phyloP scores from a whole-genome alignment of 352 stramenopile species.

The Globisporangium echinulatum region DNA sequence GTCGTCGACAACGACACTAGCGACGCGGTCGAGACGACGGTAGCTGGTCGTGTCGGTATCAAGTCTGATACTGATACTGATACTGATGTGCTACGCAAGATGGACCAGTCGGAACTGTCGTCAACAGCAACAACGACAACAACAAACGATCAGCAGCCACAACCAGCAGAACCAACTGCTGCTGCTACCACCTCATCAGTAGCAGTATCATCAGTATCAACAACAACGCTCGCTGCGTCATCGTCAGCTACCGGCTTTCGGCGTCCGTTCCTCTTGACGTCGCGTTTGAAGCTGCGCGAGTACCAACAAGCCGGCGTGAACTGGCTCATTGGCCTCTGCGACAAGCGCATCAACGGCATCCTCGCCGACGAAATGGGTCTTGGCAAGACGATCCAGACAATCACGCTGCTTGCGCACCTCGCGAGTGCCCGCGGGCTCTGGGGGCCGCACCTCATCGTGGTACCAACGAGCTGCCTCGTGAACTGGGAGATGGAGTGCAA shows the following conservation, averaged over 20 bases:
- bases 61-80: too few relatives aligned
- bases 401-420: slow-evolving; percentile 95
- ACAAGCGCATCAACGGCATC: slow-evolving; percentile 97
- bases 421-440: slow-evolving; percentile 89
- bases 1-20: too few relatives aligned
- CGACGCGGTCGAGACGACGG: too few relatives aligned
- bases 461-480: slow-evolving; percentile 96
- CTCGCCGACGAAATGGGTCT: slow-evolving; percentile 96
- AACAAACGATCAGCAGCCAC: too few relatives aligned
- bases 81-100: too few relatives aligned
- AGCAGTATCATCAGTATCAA: neutral
- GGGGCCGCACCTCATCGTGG: slow-evolving; percentile 98
- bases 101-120: neutral
- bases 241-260: slow-evolving; percentile 25
- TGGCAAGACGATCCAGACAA: slow-evolving; percentile 99
- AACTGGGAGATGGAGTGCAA: slow-evolving; percentile 99
- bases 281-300: slow-evolving; percentile 54
- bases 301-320: slow-evolving; percentile 90
- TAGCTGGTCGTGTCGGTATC: too few relatives aligned
- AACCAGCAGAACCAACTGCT: neutral
- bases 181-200: neutral
- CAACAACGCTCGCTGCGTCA: neutral
- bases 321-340: slow-evolving; percentile 98
- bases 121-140: too few relatives aligned
- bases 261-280: slow-evolving; percentile 65